These are phyloP conservation scores for Avicennia marina DNA, from an alignment of 257 asterid species.

Conservation along the genomic window DNA sequence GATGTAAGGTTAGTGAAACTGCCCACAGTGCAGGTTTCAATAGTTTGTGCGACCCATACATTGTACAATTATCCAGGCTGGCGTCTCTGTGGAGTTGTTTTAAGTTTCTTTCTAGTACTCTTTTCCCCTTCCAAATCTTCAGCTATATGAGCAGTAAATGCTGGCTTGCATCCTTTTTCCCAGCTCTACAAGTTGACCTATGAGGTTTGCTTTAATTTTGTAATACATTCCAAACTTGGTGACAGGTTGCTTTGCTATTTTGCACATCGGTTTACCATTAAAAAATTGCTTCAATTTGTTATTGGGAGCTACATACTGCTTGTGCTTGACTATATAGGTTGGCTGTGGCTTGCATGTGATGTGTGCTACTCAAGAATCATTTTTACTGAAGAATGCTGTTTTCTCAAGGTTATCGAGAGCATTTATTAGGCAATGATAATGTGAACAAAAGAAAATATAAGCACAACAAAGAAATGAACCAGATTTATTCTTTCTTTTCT, in stretches of 20 bases:
- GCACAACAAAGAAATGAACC: no score
- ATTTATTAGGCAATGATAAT: no score
- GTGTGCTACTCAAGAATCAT: not conserved
- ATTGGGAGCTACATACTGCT: not conserved
- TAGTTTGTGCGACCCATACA: constrained; percentile 20
- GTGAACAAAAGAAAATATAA: no score
- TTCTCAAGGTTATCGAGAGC: not conserved
- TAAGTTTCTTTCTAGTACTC: constrained; percentile 7
- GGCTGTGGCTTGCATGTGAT: not conserved
- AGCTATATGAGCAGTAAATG: no score
- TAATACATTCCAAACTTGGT: constrained; percentile 5
- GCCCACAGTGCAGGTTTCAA: constrained; percentile 27
- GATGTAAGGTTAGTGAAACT: constrained; percentile 30
- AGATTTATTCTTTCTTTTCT: no score
- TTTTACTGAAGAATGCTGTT: not conserved
- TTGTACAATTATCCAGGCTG: constrained; percentile 13
- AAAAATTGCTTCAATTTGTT: not conserved
- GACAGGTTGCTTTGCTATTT: not conserved
- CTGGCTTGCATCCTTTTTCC: constrained; percentile 1
- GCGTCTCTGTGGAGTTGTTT: constrained; percentile 10
- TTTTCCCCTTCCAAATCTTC: not conserved
- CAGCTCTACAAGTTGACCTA: not conserved
- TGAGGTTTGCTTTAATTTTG: not conserved
- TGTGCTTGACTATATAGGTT: not conserved
- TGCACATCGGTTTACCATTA: not conserved